phyloP scores from a whole-genome alignment of 176 grass and related monocot species.

The Carex littledalei region DNA sequence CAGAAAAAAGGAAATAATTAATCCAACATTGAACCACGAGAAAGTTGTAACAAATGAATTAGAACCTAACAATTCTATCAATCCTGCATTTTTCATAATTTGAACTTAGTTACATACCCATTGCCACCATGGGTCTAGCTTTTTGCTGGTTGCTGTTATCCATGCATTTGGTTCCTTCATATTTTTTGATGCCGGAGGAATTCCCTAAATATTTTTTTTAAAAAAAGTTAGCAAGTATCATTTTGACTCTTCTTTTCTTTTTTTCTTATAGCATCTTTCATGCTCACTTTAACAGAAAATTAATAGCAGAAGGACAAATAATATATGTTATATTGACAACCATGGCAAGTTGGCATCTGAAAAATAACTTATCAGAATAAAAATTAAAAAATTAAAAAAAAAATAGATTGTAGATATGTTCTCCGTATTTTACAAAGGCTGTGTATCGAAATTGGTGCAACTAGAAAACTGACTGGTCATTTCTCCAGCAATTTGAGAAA shows the following conservation, averaged over 20 bases:
- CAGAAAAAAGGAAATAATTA: constrained; percentile 19
- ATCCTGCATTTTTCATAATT: constrained; percentile 4
- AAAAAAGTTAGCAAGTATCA: neutral
- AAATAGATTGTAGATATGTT: neutral
- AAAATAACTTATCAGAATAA: neutral
- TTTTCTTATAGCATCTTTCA: neutral
- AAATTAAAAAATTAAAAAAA: neutral
- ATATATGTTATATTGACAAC: neutral
- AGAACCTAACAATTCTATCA: neutral
- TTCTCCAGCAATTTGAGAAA: neutral
- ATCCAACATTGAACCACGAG: neutral
- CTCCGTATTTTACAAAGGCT: neutral
- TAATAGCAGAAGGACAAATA: neutral
- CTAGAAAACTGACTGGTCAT: neutral
- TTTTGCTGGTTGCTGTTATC: constrained; percentile 60
- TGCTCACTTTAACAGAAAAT: neutral
- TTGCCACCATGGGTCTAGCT: constrained; percentile 72
- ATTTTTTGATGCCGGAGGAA: constrained; percentile 60
- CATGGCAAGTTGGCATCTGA: neutral
- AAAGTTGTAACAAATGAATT: constrained; percentile 2
- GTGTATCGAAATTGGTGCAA: neutral
- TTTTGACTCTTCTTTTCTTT: neutral
- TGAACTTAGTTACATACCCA: constrained; percentile 50
- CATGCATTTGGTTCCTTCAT: constrained; percentile 49
- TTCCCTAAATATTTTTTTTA: constrained; percentile 50